These are phyloP conservation scores for Pseudocercospora fijiensis DNA, from an alignment of 2,329 filamentous ascomycete species.

Conservation along the genomic window DNA sequence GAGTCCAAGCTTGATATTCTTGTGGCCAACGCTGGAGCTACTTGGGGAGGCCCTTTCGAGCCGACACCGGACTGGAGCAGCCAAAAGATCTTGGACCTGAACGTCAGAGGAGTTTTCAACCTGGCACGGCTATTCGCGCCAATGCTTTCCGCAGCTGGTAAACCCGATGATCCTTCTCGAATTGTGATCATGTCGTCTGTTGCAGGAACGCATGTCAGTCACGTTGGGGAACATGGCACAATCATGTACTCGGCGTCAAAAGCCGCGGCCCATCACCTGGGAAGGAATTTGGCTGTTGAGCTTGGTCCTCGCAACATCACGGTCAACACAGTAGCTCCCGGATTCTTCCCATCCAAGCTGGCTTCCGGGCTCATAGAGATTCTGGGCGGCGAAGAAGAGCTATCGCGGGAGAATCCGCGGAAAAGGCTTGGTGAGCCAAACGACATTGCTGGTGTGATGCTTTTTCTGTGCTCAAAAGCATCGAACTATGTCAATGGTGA, in stretches of 20 bases:
- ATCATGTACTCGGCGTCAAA: constrained; percentile 84
- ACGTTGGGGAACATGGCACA: constrained; percentile 68
- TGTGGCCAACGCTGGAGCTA: constrained; percentile 87
- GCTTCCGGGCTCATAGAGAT: constrained; percentile 69
- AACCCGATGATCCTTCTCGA: constrained; percentile 64
- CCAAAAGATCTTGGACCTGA: constrained; percentile 85
- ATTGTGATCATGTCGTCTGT: constrained; percentile 81
- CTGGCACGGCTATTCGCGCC: constrained; percentile 60
- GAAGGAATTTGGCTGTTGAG: constrained; percentile 77
- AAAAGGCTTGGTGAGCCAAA: constrained; percentile 66
- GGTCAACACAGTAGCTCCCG: constrained; percentile 67
- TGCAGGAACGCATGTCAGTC: constrained; percentile 72
- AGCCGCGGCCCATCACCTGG: constrained; percentile 79
- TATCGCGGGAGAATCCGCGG: constrained; percentile 64
- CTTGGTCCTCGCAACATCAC: constrained; percentile 76
- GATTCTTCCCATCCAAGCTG: constrained; percentile 69
- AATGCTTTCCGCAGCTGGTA: constrained; percentile 63
- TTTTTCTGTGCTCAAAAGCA: constrained; percentile 68
- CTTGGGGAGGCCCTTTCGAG: constrained; percentile 82
- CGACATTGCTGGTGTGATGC: constrained; percentile 73
- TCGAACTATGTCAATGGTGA: constrained; percentile 70
- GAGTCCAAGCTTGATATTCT: constrained; percentile 81
- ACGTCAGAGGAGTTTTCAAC: constrained; percentile 80
- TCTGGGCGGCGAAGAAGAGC: constrained; percentile 63
- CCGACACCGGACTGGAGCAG: constrained; percentile 76